These are phyloP conservation scores for Hondaea fermentalgiana DNA, from an alignment of 108 stramenopile genomes.

Conservation along the genomic window DNA sequence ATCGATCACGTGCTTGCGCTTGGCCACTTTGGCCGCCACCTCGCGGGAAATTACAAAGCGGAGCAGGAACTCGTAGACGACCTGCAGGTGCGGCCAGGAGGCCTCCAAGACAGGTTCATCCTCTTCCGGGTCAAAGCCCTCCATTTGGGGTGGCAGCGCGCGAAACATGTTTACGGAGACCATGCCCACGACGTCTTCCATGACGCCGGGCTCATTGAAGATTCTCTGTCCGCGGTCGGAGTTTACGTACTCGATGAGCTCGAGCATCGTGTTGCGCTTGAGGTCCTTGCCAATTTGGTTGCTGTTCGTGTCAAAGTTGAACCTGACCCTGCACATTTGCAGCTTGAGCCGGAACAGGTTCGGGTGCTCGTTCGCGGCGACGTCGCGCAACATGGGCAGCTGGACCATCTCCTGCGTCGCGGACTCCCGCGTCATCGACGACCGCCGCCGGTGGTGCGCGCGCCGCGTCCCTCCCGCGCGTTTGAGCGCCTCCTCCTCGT, in stretches of 20 bases:
- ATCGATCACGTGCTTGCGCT: constrained; percentile 63
- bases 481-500: not conserved
- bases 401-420: constrained; percentile 17
- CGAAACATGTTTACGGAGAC: constrained; percentile 88
- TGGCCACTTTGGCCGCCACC: constrained; percentile 95
- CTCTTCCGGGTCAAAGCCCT: constrained; percentile 98
- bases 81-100: constrained; percentile 96
- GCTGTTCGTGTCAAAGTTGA: not conserved
- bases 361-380: not conserved
- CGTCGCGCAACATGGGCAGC: not conserved
- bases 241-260: constrained; percentile 95
- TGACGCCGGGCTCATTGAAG: constrained; percentile 78
- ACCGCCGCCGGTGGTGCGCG: not conserved
- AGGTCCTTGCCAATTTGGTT: constrained; percentile 57
- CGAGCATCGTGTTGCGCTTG: constrained; percentile 93
- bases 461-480: not conserved
- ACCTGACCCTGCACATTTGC: not conserved
- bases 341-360: constrained; percentile 3
- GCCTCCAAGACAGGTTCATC: constrained; percentile 96
- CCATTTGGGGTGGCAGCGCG: constrained; percentile 85
- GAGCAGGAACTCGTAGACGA: constrained; percentile 98
- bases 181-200: constrained; percentile 69
- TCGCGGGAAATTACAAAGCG: constrained; percentile 88
- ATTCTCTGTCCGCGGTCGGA: constrained; percentile 95
- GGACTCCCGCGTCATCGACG: not conserved